These are phyloP conservation scores for Amylocarpus encephaloides DNA, from an alignment of 2,329 filamentous ascomycete species.

Conservation along the genomic window DNA sequence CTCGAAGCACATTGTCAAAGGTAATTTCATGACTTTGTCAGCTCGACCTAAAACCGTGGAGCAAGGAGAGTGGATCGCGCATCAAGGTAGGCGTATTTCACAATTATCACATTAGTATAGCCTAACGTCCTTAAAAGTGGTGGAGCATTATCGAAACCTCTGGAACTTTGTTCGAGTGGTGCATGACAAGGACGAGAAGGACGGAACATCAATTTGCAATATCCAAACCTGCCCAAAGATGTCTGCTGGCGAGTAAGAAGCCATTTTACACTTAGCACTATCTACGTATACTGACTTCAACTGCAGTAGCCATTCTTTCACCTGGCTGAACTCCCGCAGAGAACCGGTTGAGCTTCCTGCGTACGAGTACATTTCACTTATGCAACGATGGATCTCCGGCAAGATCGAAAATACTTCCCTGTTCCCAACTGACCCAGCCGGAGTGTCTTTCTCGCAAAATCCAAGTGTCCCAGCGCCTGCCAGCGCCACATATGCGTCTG, in stretches of 20 bases:
- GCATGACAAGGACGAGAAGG: conserved; percentile 70
- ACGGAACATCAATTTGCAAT: conserved; percentile 76
- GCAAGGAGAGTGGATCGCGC: conserved; percentile 90
- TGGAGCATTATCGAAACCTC: conserved; percentile 85
- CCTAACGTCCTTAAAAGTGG: conserved; percentile 49
- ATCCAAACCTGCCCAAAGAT: conserved; percentile 78
- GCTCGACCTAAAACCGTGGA: conserved; percentile 90
- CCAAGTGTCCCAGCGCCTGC: conserved; percentile 53
- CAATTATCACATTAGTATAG: conserved; percentile 4
- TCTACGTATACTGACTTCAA: background rate
- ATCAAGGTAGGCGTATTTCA: conserved; percentile 62
- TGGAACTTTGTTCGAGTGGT: conserved; percentile 86
- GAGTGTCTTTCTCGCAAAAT: conserved; percentile 59
- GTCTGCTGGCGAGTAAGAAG: conserved; percentile 83
- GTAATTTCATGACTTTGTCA: conserved; percentile 94
- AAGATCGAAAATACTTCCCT: conserved; percentile 87
- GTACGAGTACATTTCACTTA: conserved; percentile 87
- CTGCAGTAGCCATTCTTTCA: conserved; percentile 80
- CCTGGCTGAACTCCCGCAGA: conserved; percentile 84
- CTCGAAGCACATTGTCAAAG: conserved; percentile 85
- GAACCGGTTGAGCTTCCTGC: conserved; percentile 89
- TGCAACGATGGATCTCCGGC: conserved; percentile 94
- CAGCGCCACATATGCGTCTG: conserved; percentile 48
- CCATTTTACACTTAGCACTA: background rate
- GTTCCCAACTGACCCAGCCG: conserved; percentile 80